These are phyloP conservation scores for Aureobasidium melanogenum DNA, from an alignment of 2,329 filamentous ascomycete species.

Conservation along the genomic window DNA sequence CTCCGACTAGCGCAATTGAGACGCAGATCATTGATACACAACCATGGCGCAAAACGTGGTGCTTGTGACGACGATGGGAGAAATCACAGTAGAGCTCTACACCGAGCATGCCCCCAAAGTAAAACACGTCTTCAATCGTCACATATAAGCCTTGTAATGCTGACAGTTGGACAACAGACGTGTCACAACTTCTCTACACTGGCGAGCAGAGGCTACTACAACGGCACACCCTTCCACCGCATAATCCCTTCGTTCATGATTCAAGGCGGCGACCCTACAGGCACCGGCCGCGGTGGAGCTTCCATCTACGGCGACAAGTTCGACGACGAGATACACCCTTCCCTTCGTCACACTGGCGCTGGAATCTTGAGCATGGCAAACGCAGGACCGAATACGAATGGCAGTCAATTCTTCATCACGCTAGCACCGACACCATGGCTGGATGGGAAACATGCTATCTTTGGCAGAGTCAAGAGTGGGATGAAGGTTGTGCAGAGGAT, in stretches of 20 bases:
- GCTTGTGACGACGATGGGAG: conserved; percentile 81
- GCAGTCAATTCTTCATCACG: conserved; percentile 92
- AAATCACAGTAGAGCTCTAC: conserved; percentile 84
- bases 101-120: conserved; percentile 70
- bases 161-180: conserved; percentile 14
- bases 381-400: conserved; percentile 84
- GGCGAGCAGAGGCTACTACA: conserved; percentile 76
- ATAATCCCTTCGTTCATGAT: conserved; percentile 96
- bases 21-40: neutral
- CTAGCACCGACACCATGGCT: conserved; percentile 91
- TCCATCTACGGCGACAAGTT: conserved; percentile 93
- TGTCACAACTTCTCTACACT: conserved; percentile 66
- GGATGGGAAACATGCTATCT: conserved; percentile 95
- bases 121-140: neutral
- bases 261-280: conserved; percentile 83
- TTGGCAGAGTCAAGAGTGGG: conserved; percentile 78
- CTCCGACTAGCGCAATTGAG: neutral
- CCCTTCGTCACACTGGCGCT: conserved; percentile 83
- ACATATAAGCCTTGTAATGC: neutral
- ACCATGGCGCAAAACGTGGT: conserved; percentile 68
- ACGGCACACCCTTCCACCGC: conserved; percentile 79
- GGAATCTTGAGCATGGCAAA: conserved; percentile 97
- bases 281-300: conserved; percentile 78
- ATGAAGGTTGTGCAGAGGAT: conserved; percentile 79
- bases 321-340: conserved; percentile 74